phyloP scores from a whole-genome alignment of 2,329 filamentous ascomycete genomes.

The Beauveria caledonica region DNA sequence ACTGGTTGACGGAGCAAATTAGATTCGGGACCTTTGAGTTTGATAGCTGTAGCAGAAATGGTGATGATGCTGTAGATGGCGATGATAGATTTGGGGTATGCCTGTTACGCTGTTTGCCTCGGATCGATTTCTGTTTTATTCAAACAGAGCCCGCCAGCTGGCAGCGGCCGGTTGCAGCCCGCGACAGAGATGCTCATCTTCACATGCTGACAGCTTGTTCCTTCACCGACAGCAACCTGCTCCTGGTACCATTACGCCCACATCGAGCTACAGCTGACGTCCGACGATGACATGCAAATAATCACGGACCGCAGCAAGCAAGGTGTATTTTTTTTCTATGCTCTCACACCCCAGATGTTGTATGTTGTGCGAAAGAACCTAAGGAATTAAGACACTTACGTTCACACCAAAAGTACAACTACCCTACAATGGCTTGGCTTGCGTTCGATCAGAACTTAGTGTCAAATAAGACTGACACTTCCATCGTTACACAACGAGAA shows the following conservation, averaged over 20 bases:
- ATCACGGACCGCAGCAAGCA: no score
- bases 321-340: no score
- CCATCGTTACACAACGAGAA: background rate
- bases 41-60: background rate
- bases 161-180: background rate
- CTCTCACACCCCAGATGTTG: no score
- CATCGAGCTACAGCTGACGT: background rate
- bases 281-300: no score
- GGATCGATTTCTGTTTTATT: background rate
- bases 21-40: background rate
- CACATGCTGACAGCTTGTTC: background rate
- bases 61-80: background rate
- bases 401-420: background rate
- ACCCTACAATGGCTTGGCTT: background rate
- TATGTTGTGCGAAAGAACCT: no score
- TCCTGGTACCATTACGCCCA: no score
- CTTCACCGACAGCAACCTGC: no score
- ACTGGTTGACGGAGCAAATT: background rate
- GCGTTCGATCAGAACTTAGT: background rate
- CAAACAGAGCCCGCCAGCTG: background rate
- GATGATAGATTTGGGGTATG: background rate
- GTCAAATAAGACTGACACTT: background rate
- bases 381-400: no score
- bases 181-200: background rate
- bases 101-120: background rate